Evolutionary conservation across 2,329 filamentous ascomycete species (phyloP), one percentile per base, ranked within the genome.

Genomic region (Capronia coronata): DNA sequence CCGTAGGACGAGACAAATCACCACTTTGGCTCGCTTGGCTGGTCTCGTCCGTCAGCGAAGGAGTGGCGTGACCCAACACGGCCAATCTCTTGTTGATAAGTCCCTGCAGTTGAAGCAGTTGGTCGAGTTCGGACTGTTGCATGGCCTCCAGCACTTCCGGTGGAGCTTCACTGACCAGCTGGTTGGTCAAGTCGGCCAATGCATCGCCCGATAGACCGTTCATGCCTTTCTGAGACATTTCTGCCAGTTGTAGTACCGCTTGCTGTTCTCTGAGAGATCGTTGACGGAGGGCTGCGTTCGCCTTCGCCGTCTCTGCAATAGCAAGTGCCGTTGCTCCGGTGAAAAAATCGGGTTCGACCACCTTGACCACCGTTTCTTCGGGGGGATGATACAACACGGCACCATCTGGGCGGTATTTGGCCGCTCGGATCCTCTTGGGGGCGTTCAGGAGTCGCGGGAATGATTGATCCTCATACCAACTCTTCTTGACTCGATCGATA

Each of bases 401-500:
- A 21, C 44, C 35, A 18, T 54, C 49, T 21, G 56, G 51, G n/a
- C 52, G 50, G 44, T 56, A 56, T 29, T 52, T 50, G n/a, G 40
- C 43, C 34, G 32, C 52, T 30, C 47, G 51, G 10, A 46, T 57
- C 23, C 35, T 44, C 44, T 55, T 53, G 18, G 35, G 40, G 7
- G 32, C 50, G 30, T 55, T 40, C 43, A 53, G 35, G 5, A 46
- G 42, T 47, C 47, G 27, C 16, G 52, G 54, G 25, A 56, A 49
- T 29, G 49, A 47, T 32, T 59, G 49, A 54, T 65, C 73, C 32
- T 61, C 54, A 35, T 61, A 61, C 55, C 55, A 59, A 35, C 55
- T 55, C 69, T 65, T 66, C 63, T 79, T 80, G 57, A 80, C 71
- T 55, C 75, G 76, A 62, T 75, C 71, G 51, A 94, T 80, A 65